These are phyloP conservation scores for Coemansia sp. DNA, from an alignment of 192 early-diverging fungal genomes.

Conservation along the genomic window DNA sequence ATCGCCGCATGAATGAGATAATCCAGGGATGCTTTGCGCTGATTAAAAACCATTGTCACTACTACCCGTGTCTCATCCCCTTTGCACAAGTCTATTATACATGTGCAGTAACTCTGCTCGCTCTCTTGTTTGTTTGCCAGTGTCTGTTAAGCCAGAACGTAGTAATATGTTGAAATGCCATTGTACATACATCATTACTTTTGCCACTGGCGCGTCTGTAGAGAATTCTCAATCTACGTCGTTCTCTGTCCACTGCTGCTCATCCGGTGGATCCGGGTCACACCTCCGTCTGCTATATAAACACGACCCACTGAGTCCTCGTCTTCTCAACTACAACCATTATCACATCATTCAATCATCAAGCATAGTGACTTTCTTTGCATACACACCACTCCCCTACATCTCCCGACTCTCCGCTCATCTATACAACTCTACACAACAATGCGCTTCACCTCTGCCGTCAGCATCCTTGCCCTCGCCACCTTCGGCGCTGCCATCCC, in stretches of 20 bases:
- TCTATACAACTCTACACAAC: background rate
- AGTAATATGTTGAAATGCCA: no score
- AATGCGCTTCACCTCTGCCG: conserved; percentile 39
- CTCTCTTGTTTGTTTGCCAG: no score
- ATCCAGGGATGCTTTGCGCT: background rate
- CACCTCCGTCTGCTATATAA: background rate
- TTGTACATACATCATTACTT: no score
- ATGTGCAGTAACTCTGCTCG: background rate
- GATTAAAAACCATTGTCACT: background rate
- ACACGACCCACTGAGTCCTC: background rate
- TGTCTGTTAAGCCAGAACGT: no score
- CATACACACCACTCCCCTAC: background rate
- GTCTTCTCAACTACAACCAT: background rate
- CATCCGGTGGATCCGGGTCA: no score
- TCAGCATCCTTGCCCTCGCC: conserved; percentile 25
- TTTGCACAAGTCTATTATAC: background rate
- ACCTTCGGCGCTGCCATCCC: conserved; percentile 35
- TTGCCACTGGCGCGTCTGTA: no score
- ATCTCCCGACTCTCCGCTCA: background rate
- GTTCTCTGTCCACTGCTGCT: no score
- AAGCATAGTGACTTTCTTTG: background rate
- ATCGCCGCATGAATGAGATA: no score
- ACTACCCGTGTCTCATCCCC: no score
- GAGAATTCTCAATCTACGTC: no score
- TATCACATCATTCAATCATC: background rate